Conservation (phyloP, 495 filamentous ascomycete species). For the Bathelium albidoporum region DNA sequence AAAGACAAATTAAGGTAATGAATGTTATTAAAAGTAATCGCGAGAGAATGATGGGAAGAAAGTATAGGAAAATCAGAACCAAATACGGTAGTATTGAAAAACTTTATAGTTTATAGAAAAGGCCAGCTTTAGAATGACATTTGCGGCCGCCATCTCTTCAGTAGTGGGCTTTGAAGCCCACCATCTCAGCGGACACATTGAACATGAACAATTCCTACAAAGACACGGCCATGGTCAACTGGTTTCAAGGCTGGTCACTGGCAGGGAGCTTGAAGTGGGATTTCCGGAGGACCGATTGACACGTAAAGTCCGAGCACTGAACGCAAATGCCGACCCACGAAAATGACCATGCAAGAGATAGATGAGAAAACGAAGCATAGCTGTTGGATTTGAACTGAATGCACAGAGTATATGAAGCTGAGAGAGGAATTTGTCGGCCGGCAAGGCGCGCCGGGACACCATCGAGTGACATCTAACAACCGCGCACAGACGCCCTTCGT, state of each 20-base stretch:
- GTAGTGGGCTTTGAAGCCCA: neutral
- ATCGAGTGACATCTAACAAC: neutral
- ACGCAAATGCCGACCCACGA: neutral
- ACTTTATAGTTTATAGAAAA: conserved; percentile 1
- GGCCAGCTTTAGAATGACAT: conserved; percentile 1
- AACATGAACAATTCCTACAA: neutral
- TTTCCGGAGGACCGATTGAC: conserved; percentile 1
- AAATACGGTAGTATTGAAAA: neutral
- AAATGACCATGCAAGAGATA: neutral
- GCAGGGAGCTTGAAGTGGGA: neutral
- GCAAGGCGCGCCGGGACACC: neutral
- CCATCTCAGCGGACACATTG: neutral
- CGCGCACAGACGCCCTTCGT: neutral
- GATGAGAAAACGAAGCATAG: neutral
- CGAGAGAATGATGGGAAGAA: neutral
- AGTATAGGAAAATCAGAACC: neutral
- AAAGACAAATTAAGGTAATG: neutral
- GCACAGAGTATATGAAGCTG: neutral
- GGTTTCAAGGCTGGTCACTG: neutral
- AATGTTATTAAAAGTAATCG: neutral
- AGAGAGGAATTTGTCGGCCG: neutral
- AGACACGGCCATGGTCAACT: neutral
- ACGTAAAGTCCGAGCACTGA: neutral
- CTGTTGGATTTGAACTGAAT: neutral
- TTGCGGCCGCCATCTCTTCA: neutral